Evolutionary conservation across 2,329 filamentous ascomycete genomes (phyloP), one percentile per base, ranked within the genome.

Genomic region (Aurifilum marmelostoma): DNA sequence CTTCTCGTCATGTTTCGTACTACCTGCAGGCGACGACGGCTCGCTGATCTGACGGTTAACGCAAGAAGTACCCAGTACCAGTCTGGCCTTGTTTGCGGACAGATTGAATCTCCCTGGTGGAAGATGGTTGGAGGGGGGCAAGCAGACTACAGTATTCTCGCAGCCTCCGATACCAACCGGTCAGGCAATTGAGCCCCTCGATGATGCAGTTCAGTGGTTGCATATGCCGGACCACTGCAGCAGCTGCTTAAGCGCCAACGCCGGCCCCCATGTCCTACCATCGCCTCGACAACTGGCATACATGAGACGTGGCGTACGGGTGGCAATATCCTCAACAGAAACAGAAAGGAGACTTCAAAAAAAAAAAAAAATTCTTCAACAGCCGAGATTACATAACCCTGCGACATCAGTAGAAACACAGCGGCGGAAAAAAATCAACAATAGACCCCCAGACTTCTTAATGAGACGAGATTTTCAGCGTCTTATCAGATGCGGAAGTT

Each of bases 311-410:
- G 8, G 16, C 18, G 18, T 2, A 43, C 63, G 43, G 21, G 63
- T 66, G 67, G 67, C 67, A 54, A 69, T 63, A 62, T 21, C 24
- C 67, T 43, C 67, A 69, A 69, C 67, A 68, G 39, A 50, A 69
- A 66, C n/a, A 63, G 3, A 39, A 16, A 47, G n/a, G 1, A 47
- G 7, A 8, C 1, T n/a, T n/a, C n/a, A n/a, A n/a, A n/a, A n/a
- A n/a, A n/a, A n/a, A n/a, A n/a, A n/a, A n/a, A n/a, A n/a, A n/a
- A n/a, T n/a, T n/a, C n/a, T n/a, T n/a, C n/a, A n/a, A 47, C 21
- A 47, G 43, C 43, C 43, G 43, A 47, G 21, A n/a, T 47, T 47
- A n/a, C 21, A 47, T n/a, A 21, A 8, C 43, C 21, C 43, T 47
- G 43, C 43, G n/a, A 47, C 21, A 47, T 47, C 41, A 47, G 21